phyloP scores from a whole-genome alignment of 1,284 basidiomycete species.

The Pseudozyma pruni region DNA sequence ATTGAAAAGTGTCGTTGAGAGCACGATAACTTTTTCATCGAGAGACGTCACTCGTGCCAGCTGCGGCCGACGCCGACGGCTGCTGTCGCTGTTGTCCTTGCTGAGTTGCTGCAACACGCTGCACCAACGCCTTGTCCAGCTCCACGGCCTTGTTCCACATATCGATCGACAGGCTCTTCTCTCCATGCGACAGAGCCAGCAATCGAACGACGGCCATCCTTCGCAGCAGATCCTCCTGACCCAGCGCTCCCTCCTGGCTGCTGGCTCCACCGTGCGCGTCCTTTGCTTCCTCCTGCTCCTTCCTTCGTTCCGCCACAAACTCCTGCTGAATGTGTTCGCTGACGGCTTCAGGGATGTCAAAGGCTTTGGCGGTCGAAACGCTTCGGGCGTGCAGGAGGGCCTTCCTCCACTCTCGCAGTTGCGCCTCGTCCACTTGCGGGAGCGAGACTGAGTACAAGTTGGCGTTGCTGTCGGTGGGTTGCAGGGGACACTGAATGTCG shows the following conservation, averaged over 20 bases:
- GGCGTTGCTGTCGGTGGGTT: neutral
- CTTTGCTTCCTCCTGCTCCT: conserved; percentile 25
- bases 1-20: too few relatives aligned
- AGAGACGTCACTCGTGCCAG: conserved; percentile 10
- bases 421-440: conserved; percentile 13
- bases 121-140: conserved; percentile 29
- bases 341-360: conserved; percentile 53
- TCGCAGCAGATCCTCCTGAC: conserved; percentile 57
- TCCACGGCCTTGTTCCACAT: conserved; percentile 46
- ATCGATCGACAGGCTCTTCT: conserved; percentile 35
- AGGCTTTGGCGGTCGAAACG: conserved; percentile 43
- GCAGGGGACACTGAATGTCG: conserved; percentile 54
- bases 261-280: conserved; percentile 17
- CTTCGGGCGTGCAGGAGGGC: conserved; percentile 33
- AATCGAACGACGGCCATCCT: conserved; percentile 54
- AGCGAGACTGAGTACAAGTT: conserved; percentile 12
- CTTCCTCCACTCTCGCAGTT: conserved; percentile 28
- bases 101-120: conserved; percentile 17
- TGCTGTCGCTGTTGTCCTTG: conserved; percentile 21
- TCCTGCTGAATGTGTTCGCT: conserved; percentile 61
- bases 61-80: conserved; percentile 1
- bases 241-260: conserved; percentile 16
- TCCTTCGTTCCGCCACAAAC: conserved; percentile 54
- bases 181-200: conserved; percentile 47
- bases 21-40: conserved; percentile 15